A percentile compares a stretch with the other conserved stretches of the same genome.
Evolutionary conservation across 139 green algal genomes (phyloP).

Genomic region (Micractinium sp.): DNA sequence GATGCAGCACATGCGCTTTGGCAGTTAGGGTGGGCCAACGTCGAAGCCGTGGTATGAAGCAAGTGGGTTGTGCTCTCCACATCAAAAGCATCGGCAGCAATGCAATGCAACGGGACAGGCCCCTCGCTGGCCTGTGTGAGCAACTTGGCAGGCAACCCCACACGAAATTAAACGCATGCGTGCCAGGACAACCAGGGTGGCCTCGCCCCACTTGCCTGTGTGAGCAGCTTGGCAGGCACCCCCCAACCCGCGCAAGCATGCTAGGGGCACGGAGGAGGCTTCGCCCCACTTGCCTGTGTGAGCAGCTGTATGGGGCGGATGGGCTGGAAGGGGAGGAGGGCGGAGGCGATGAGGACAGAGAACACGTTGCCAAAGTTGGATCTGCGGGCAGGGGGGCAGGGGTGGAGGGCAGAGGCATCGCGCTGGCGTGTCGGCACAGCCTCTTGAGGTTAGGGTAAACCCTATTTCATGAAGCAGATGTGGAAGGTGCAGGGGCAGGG

Average conservation of each 20-base stretch:
- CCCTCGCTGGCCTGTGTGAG: not conserved
- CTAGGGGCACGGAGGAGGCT: not conserved
- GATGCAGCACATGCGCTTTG: not conserved
- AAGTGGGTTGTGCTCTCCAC: too few species aligned
- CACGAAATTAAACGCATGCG: too few species aligned
- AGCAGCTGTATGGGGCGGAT: constrained; percentile 47
- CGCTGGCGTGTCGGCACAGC: too few species aligned
- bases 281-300: not conserved
- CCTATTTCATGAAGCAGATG: too few species aligned
- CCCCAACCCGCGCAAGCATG: too few species aligned
- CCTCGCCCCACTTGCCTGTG: not conserved
- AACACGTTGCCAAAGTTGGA: constrained; percentile 47
- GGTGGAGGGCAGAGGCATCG: too few species aligned
- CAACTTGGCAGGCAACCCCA: not conserved
- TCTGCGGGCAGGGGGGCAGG: not conserved
- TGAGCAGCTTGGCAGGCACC: not conserved
- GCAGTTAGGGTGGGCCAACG: too few species aligned
- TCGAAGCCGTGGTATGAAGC: too few species aligned
- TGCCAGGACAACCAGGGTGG: too few species aligned
- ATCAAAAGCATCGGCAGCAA: too few species aligned
- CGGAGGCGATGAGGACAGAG: constrained; percentile 35
- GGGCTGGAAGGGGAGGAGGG: constrained; percentile 44
- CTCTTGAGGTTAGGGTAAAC: too few species aligned
- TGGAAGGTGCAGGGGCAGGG: too few species aligned
- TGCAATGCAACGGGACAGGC: not conserved